Evolutionary conservation across 768 basidiomycete genomes (phyloP), one percentile per base, ranked within the genome.

Genomic region (Russula sp.): DNA sequence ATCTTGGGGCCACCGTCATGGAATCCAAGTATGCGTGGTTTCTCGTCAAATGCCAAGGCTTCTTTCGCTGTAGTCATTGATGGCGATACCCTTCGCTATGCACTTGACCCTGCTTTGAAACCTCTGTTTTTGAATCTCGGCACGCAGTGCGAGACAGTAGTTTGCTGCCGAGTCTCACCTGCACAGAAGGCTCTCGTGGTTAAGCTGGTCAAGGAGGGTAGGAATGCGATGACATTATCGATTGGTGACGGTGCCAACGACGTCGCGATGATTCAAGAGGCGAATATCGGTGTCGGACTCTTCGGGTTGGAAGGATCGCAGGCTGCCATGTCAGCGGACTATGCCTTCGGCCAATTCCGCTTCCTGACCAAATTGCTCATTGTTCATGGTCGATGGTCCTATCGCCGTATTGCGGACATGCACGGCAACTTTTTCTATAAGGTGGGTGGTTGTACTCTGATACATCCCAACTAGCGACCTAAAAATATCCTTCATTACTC

Each of bases 381-480:
- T 62, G 93, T 97, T 9, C 96, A 99, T 71, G 96, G 96, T 6
- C 86, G 93, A 31, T 97, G 96, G 96, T 95, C 91, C 34, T 98
- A 99, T 75, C 89, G 92, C 69, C 91, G 96, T 48, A 80, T 98
- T 48, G 94, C 95, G 16, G 94, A 96, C 70, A 96, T 98, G 94
- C 91, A 95, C 68, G 87, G 87, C 70, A 97, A 94, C 75, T 98
- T 98, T 78, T 98, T 98, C 77, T 98, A 98, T 82, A 98, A 98
- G 84, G 91, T 91, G 45, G 55, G 79, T 70, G 64, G 51, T 44
- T 32, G 58, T 34, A 55, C 50, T 44, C 55, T 60, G 40, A 35
- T 9, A 40, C 6, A 3, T 40, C 8, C 50, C 48, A 27, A 13
- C 32, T 18, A 47, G 57, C 72, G 44, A 14, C 27, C 70, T 64